A percentile compares a stretch with the other conserved stretches of the same genome.
These are phyloP conservation scores for Diaporthe sp. DNA, from an alignment of 2,329 filamentous ascomycete species.

Conservation along the genomic window DNA sequence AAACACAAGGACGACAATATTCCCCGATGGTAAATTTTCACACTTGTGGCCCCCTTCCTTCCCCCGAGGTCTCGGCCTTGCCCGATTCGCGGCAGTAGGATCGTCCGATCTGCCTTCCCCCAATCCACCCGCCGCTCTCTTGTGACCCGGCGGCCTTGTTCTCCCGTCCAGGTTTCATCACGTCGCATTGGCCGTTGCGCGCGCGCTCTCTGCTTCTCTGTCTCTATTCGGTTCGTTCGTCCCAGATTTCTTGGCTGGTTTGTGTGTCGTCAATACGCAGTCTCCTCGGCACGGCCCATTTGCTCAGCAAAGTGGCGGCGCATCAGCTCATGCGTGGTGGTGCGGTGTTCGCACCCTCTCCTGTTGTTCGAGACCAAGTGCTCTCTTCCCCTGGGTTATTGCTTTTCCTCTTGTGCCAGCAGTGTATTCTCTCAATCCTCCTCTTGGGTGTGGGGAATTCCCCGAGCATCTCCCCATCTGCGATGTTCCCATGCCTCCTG, in stretches of 20 bases:
- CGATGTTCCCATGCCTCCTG: neutral
- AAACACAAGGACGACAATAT: neutral
- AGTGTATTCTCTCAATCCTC: neutral
- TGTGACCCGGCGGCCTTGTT: neutral
- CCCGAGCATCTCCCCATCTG: neutral
- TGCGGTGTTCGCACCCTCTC: neutral
- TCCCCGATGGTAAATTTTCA: too few relatives aligned
- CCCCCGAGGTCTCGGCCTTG: neutral
- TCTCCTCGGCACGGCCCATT: neutral
- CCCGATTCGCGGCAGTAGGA: neutral
- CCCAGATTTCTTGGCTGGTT: neutral
- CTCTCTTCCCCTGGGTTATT: neutral
- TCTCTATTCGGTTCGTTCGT: neutral
- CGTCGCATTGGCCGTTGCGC: neutral
- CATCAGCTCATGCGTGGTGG: neutral
- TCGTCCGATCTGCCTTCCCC: neutral
- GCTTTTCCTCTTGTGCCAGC: neutral
- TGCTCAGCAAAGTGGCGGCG: neutral
- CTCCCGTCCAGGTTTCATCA: constrained; percentile 12
- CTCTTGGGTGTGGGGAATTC: neutral
- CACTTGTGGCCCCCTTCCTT: neutral
- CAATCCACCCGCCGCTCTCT: neutral
- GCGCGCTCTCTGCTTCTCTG: neutral
- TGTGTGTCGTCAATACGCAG: neutral
- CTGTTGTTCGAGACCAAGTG: too few relatives aligned